phyloP scores from a whole-genome alignment of 148 eudicot species.

The Selenicereus undatus region DNA sequence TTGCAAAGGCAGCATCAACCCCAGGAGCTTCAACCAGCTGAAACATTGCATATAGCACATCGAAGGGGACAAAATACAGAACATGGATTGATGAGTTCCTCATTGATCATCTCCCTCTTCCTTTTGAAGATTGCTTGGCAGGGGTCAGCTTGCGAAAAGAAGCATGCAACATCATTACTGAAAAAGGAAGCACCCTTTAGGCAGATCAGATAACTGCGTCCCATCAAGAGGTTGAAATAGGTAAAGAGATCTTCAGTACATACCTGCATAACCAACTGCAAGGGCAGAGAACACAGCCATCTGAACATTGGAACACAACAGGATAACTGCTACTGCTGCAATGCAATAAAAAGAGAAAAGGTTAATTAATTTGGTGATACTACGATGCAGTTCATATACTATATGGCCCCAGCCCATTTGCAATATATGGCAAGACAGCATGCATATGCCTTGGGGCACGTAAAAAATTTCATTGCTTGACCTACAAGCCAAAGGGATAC shows the following conservation, averaged over 20 bases:
- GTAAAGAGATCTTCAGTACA: neutral
- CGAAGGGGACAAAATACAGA: neutral
- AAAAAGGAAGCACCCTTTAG: neutral
- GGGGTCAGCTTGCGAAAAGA: constrained; percentile 83
- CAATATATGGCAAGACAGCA: neutral
- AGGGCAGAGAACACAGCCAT: constrained; percentile 66
- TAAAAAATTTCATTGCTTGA: neutral
- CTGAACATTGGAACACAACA: constrained; percentile 70
- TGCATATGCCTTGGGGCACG: neutral
- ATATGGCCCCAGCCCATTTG: neutral
- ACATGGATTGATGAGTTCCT: neutral
- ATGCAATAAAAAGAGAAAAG: neutral
- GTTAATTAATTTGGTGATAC: neutral
- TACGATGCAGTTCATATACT: neutral
- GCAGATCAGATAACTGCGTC: neutral
- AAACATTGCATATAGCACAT: constrained; percentile 8
- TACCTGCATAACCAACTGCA: constrained; percentile 75
- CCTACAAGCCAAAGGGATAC: no score
- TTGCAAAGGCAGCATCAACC: neutral
- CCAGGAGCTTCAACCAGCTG: constrained; percentile 6
- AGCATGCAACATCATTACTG: constrained; percentile 76
- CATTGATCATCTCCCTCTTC: constrained; percentile 26
- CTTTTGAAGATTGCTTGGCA: constrained; percentile 43
- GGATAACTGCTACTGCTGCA: constrained; percentile 67
- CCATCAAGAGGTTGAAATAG: neutral